Evolutionary conservation across 305 asterid species (phyloP), one percentile per base, ranked within the genome.

Genomic region (Striga hermonthica): DNA sequence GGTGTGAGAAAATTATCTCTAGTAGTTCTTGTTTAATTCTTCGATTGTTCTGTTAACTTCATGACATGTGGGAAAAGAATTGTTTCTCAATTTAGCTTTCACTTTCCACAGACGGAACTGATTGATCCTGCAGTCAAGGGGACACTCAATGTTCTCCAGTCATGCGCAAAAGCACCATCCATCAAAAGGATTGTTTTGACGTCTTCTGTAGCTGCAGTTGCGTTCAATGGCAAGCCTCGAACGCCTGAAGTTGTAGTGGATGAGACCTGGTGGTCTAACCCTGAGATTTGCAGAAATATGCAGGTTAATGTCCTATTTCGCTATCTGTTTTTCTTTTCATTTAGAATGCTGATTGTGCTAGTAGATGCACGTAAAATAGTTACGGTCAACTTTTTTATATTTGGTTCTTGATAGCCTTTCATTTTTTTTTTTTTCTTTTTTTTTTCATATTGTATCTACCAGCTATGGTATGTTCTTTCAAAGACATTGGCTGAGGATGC

Each of bases 401-500:
- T 11, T 45, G 12, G 10, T 11, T 9, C n/a, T 45, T 45, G 10
- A 2, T 9, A 11, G 4, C 1, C 4, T 0, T 9, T 45, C 6
- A 13, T n/a, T 45, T 5, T 45, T 9, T 45, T 9, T n/a, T 13
- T 11, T 8, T 44, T 7, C 1, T 9, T 45, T 9, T n/a, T 13
- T 11, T 8, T 44, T 7, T 0, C 3, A 1, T 9, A 8, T 44
- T 50, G 35, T 5, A 4, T 48, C 5, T 50, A 31, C 10, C 57
- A 50, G 57, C 14, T 13, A 16, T 50, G 57, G 57, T 50, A 50
- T 50, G 57, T 50, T 50, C 57, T 50, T 7, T 50, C 57, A 3
- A 50, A 50, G 57, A 50, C 57, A 6, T 50, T 50, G 34, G 57
- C 57, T 15, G 57, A 50, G 57, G 57, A 50, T 5, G 57, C 57